Conservation (phyloP, 148 eudicot species). For the Rhododendron vialii region DNA sequence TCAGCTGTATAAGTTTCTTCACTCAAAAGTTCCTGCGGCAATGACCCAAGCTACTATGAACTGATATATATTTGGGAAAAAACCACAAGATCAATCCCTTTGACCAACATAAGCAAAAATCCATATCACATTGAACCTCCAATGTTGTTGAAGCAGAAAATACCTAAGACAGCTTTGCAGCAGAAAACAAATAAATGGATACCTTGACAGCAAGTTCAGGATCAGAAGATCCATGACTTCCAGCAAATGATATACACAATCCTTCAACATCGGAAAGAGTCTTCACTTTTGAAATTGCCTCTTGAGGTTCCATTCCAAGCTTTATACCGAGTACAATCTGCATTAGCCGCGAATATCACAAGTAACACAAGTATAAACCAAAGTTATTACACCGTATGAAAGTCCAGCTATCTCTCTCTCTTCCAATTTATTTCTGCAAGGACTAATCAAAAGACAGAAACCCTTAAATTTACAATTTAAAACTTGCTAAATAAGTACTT, state of each 20-base stretch:
- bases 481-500: neutral
- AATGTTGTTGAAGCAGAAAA: neutral
- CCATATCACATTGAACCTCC: neutral
- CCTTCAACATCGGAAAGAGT: slow-evolving; percentile 69
- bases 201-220: slow-evolving; percentile 93
- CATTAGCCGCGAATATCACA: neutral
- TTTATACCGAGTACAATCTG: slow-evolving; percentile 85
- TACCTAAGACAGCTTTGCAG: neutral
- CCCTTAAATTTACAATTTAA: neutral
- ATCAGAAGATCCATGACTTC: slow-evolving; percentile 67
- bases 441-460: neutral
- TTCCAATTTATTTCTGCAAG: neutral
- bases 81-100: neutral
- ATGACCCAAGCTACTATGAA: neutral
- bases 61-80: neutral
- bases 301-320: slow-evolving; percentile 83
- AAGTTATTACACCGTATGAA: neutral
- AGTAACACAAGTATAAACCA: neutral
- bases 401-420: neutral
- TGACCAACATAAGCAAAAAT: neutral
- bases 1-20: slow-evolving; percentile 32
- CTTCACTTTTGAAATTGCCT: slow-evolving; percentile 45
- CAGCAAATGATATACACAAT: slow-evolving; percentile 69
- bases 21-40: slow-evolving; percentile 51
- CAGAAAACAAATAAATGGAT: neutral